Conservation (phyloP, 306 rosid species). For the Sicyos edulis region DNA sequence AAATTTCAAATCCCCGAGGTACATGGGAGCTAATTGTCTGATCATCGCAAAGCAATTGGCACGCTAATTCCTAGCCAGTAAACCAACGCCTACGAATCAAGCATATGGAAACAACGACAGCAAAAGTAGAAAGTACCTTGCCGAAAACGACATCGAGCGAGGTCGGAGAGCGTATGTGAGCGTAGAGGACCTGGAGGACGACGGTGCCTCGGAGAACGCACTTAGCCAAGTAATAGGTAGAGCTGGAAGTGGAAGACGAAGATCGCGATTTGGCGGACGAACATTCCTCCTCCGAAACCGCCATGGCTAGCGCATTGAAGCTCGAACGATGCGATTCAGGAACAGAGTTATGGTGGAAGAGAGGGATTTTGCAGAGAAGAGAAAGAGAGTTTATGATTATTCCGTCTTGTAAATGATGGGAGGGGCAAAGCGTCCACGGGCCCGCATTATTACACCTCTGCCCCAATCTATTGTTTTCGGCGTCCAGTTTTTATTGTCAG, state of each 20-base stretch:
- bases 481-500: not conserved
- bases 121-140: conserved; percentile 37
- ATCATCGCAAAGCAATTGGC: not conserved
- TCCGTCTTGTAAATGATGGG: not conserved
- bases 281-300: conserved; percentile 88
- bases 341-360: not conserved
- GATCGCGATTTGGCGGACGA: conserved; percentile 67
- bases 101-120: not conserved
- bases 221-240: conserved; percentile 74
- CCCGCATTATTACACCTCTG: conserved; percentile 10
- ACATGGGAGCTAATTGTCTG: not conserved
- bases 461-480: not conserved
- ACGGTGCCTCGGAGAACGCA: conserved; percentile 74
- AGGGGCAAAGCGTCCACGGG: conserved; percentile 8
- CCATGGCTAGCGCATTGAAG: conserved; percentile 35
- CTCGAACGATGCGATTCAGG: not conserved
- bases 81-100: not conserved
- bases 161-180: conserved; percentile 63
- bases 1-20: too few relatives aligned
- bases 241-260: conserved; percentile 45
- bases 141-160: conserved; percentile 74
- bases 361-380: not conserved
- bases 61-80: not conserved
- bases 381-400: not conserved
- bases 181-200: conserved; percentile 77